A percentile compares a stretch with the other conserved stretches of the same genome.
Evolutionary conservation across 2,329 filamentous ascomycete species (phyloP).

Genomic region (Sclerotinia nivalis): DNA sequence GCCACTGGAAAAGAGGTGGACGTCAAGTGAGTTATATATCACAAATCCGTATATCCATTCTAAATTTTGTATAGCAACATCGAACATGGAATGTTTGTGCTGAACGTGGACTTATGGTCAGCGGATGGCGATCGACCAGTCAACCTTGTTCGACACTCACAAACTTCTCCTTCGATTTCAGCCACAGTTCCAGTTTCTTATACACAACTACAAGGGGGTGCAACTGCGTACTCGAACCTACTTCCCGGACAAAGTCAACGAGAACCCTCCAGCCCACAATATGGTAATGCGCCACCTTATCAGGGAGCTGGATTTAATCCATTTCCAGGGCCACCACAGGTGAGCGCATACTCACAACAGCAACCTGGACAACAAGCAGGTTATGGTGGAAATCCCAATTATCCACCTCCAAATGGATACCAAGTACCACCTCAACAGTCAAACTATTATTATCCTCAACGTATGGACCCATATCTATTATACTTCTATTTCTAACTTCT

Average conservation of each 20-base stretch:
- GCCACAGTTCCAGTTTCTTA: slow-evolving; percentile 79
- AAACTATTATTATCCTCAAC: slow-evolving; percentile 18
- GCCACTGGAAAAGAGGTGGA: slow-evolving; percentile 78
- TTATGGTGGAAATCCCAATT: slow-evolving; percentile 26
- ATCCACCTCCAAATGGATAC: slow-evolving; percentile 41
- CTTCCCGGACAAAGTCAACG: slow-evolving; percentile 28
- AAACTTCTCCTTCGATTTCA: slow-evolving; percentile 73
- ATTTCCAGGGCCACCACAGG: slow-evolving; percentile 35
- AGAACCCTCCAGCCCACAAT: slow-evolving; percentile 27
- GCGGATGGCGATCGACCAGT: slow-evolving; percentile 61
- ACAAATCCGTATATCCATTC: slow-evolving; percentile 18
- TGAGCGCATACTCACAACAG: slow-evolving; percentile 34
- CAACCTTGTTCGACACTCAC: slow-evolving; percentile 67
- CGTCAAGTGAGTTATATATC: slow-evolving; percentile 64
- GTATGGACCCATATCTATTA: slow-evolving; percentile 5
- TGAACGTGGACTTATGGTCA: slow-evolving; percentile 70
- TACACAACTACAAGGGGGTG: slow-evolving; percentile 51
- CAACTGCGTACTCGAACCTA: slow-evolving; percentile 37
- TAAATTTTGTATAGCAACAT: slow-evolving; percentile 55
- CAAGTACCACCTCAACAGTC: slow-evolving; percentile 38
- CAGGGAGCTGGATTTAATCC: slow-evolving; percentile 32
- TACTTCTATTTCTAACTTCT: neutral
- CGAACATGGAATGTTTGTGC: slow-evolving; percentile 66
- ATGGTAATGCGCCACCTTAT: slow-evolving; percentile 26
- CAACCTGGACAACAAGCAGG: slow-evolving; percentile 19